Evolutionary conservation across 192 early-diverging fungal genomes (phyloP), one percentile per base, ranked within the genome.

Genomic region (Ambispora gerdemannii): DNA sequence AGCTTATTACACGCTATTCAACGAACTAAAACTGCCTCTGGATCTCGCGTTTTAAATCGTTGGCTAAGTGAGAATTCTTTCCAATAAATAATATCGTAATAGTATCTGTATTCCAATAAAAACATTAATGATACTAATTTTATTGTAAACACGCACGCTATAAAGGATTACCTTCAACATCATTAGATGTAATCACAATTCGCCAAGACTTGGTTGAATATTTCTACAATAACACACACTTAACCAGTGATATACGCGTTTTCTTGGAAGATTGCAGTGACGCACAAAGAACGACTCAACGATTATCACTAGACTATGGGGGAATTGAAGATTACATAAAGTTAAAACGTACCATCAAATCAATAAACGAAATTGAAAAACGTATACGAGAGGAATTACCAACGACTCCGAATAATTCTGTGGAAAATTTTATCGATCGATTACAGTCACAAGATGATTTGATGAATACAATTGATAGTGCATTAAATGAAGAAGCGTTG

Each of bases 11-110:
- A 81, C 27, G 81, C 88, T 19, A 80, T 98, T 38, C 89, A 95
- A 72, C 75, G 78, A 35, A 98, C 96, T 1, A 84, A 83, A 35
- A 95, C 96, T 13, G 86, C 83, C 32, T 87, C 89, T 0, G 96
- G 96, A 2, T 80, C 83, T 3, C 77, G 96, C 11, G 73, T 94
- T 31, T 76, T 98, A 4, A 79, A 88, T n/a, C 76, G 79, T 49
- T 88, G 93, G 69, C 70, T 98, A 61, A 72, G 75, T 52, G 52
- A 60, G 58, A 76, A 68, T 76, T 47, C 43, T 35, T 35, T n/a
- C n/a, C n/a, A n/a, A n/a, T n/a, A n/a, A n/a, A n/a, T n/a, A n/a
- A n/a, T n/a, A n/a, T n/a, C n/a, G n/a, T 34, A 8, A 30, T 27
- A 30, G n/a, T n/a, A n/a, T n/a, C n/a, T n/a, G 25, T 27, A 3